Evolutionary conservation across 2,329 filamentous ascomycete genomes (phyloP).

Genomic region (Paecilomyces dactylethromorphus): DNA sequence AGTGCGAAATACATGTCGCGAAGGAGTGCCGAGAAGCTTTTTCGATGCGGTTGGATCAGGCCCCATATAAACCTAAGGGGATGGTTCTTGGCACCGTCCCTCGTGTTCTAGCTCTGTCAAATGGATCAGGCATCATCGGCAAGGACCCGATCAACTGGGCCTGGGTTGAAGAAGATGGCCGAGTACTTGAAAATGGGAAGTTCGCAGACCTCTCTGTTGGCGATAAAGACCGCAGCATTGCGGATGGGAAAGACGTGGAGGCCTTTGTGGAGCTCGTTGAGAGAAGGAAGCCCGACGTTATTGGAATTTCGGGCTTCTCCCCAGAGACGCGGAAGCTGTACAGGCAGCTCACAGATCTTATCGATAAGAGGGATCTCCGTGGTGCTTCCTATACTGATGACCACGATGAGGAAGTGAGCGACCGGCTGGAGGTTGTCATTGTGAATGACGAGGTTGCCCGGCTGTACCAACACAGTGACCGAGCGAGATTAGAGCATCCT

Average conservation of each 20-base stretch:
- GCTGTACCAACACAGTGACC: slow-evolving; percentile 83
- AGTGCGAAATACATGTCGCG: slow-evolving; percentile 90
- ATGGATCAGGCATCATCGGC: slow-evolving; percentile 70
- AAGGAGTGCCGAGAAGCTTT: slow-evolving; percentile 84
- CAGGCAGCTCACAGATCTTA: slow-evolving; percentile 70
- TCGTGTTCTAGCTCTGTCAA: slow-evolving; percentile 79
- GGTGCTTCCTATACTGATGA: slow-evolving; percentile 81
- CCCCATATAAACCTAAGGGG: slow-evolving; percentile 90
- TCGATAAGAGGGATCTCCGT: slow-evolving; percentile 69
- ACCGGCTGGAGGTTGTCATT: slow-evolving; percentile 79
- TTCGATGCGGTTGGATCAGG: slow-evolving; percentile 84
- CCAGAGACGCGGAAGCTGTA: slow-evolving; percentile 80
- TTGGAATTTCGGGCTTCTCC: slow-evolving; percentile 82
- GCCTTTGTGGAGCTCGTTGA: slow-evolving; percentile 73
- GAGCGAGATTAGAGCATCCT: slow-evolving; percentile 74
- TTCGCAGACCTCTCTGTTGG: slow-evolving; percentile 68
- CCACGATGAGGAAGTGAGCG: slow-evolving; percentile 66
- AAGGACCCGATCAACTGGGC: slow-evolving; percentile 80
- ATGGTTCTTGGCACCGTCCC: slow-evolving; percentile 84
- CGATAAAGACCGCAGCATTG: slow-evolving; percentile 59
- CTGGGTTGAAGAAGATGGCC: slow-evolving; percentile 87
- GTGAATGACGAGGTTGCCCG: slow-evolving; percentile 97
- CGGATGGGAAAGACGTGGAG: slow-evolving; percentile 59
- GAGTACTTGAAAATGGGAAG: slow-evolving; percentile 82
- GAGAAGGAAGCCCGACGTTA: slow-evolving; percentile 77